Percentiles rank a stretch among this genome's conserved stretches.
Conservation (phyloP, 78 protist species). For the Guillardia theta region DNA sequence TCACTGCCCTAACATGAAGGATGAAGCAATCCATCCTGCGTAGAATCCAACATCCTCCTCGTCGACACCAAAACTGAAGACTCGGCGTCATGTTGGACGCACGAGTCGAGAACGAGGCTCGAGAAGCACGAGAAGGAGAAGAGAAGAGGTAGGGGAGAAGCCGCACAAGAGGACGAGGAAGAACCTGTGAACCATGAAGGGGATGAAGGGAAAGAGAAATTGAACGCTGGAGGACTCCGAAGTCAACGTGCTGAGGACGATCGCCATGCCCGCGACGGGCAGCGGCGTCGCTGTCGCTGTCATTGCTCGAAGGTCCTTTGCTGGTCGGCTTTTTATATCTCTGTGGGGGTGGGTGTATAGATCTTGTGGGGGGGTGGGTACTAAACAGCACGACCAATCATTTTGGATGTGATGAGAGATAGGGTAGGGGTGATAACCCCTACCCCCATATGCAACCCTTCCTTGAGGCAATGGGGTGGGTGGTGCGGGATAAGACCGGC, state of each 20-base stretch:
- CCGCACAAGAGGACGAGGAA: too few species aligned
- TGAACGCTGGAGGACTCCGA: not conserved
- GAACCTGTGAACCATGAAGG: not conserved
- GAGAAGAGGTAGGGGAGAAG: not conserved
- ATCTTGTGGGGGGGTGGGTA: too few species aligned
- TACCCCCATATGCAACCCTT: not conserved
- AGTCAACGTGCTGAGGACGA: not conserved
- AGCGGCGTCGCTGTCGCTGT: not conserved
- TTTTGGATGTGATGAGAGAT: not conserved
- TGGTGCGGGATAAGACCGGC: not conserved
- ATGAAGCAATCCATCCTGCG: slow-evolving; percentile 11
- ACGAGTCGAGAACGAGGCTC: not conserved
- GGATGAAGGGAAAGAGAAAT: not conserved
- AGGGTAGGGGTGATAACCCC: not conserved
- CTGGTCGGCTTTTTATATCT: not conserved
- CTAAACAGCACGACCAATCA: too few species aligned
- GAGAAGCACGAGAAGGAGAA: not conserved
- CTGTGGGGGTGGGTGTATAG: not conserved
- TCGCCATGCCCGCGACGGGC: not conserved
- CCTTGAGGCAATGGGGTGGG: not conserved
- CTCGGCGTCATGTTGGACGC: too few species aligned
- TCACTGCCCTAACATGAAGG: slow-evolving; percentile 6
- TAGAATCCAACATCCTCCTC: slow-evolving; percentile 17
- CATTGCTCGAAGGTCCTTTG: too few species aligned
- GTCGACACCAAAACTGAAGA: not conserved